A percentile compares a stretch with the other conserved stretches of the same genome.
Conservation (phyloP, 345 rosid genomes). For the Murraya koenigii region DNA sequence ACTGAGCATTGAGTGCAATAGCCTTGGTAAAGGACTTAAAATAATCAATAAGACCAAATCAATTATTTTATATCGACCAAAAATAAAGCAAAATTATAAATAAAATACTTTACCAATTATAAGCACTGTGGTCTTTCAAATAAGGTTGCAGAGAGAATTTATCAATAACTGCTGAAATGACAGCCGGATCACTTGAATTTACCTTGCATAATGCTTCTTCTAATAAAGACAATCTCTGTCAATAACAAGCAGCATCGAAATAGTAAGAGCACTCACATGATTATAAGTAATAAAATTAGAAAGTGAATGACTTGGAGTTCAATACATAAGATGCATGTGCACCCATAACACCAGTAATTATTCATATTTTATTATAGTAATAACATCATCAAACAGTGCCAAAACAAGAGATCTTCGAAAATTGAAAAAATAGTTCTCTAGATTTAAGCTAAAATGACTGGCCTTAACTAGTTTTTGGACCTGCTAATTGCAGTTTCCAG, state of each 20-base stretch:
- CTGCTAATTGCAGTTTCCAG: background rate
- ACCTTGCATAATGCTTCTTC: slow-evolving; percentile 55
- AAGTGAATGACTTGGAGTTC: background rate
- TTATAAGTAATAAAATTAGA: background rate
- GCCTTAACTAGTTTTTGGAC: background rate
- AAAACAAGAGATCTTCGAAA: background rate
- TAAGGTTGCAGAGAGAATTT: slow-evolving; percentile 49
- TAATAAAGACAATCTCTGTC: slow-evolving; percentile 56
- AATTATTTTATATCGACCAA: background rate
- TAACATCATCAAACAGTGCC: background rate
- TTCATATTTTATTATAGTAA: background rate
- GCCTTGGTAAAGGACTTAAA: background rate
- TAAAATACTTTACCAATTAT: slow-evolving; percentile 43
- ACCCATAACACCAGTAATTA: too few species aligned
- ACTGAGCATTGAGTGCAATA: background rate
- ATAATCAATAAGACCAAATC: background rate
- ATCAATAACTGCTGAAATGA: slow-evolving; percentile 53
- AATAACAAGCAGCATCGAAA: slow-evolving; percentile 4
- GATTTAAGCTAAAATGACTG: background rate
- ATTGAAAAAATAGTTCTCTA: background rate
- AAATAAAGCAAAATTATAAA: background rate
- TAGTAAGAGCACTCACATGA: background rate
- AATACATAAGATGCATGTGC: too few species aligned
- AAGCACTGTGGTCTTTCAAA: slow-evolving; percentile 63
- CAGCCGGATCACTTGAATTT: slow-evolving; percentile 47